A percentile compares a stretch with the other conserved stretches of the same genome.
These are phyloP conservation scores for Ascochyta koolunga DNA, from an alignment of 2,329 filamentous ascomycete species.

Conservation along the genomic window DNA sequence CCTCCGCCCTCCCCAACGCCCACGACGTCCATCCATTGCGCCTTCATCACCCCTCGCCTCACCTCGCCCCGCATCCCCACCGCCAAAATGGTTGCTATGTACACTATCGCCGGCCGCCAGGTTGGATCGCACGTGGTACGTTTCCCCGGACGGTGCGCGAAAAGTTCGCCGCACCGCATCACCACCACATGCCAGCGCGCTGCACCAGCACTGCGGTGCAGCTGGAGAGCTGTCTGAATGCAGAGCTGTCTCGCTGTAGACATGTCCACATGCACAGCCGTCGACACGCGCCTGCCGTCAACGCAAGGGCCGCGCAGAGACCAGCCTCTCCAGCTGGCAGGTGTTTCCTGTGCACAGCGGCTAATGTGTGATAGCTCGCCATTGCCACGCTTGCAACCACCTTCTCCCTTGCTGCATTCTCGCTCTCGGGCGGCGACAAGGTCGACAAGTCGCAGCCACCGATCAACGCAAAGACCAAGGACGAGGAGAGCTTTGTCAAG, in stretches of 20 bases:
- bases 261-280: too few relatives aligned
- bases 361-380: conserved; percentile 57
- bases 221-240: too few relatives aligned
- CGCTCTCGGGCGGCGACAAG: conserved; percentile 52
- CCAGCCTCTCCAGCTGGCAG: too few relatives aligned
- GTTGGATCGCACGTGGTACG: conserved; percentile 61
- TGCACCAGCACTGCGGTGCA: too few relatives aligned
- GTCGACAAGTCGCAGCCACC: conserved; percentile 54
- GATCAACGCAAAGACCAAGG: conserved; percentile 69
- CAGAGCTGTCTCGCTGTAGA: too few relatives aligned
- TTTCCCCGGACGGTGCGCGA: conserved; percentile 21
- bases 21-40: conserved; percentile 41
- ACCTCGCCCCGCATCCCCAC: conserved; percentile 26
- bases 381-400: conserved; percentile 58
- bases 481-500: conserved; percentile 73
- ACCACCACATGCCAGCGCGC: too few relatives aligned
- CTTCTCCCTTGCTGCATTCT: conserved; percentile 44
- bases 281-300: too few relatives aligned
- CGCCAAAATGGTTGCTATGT: conserved; percentile 59
- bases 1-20: conserved; percentile 27
- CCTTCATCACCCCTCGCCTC: conserved; percentile 25
- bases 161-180: conserved; percentile 18
- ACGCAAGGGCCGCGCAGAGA: too few relatives aligned
- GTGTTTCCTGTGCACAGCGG: neutral
- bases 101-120: conserved; percentile 58